Percentiles rank a stretch among this genome's conserved stretches.
Conservation (phyloP, 345 rosid genomes). For the Linum lewisii region DNA sequence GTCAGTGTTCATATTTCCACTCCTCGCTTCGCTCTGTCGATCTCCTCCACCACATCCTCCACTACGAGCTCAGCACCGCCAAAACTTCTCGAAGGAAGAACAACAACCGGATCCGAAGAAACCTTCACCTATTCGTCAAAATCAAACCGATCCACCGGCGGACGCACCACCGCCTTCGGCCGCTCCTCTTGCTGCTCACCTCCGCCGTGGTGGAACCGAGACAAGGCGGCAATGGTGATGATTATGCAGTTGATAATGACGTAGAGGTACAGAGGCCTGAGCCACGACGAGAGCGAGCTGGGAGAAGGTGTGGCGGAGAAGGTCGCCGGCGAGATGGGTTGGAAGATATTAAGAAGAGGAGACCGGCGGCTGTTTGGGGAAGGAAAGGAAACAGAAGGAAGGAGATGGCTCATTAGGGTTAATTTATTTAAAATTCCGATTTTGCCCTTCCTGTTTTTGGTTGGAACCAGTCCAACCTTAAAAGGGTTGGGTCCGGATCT, state of each 20-base stretch:
- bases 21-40: background rate
- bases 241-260: conserved; percentile 43
- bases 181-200: conserved; percentile 2
- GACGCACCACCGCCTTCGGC: background rate
- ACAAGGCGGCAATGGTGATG: conserved; percentile 41
- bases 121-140: background rate
- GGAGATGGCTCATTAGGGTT: too few relatives aligned
- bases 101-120: background rate
- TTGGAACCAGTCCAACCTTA: too few relatives aligned
- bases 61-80: background rate
- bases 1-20: conserved; percentile 67
- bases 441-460: too few relatives aligned
- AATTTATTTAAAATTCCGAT: too few relatives aligned
- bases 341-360: too few relatives aligned
- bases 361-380: too few relatives aligned
- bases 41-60: conserved; percentile 1
- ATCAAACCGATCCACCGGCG: background rate
- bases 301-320: too few relatives aligned
- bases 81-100: background rate
- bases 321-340: too few relatives aligned
- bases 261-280: conserved; percentile 49
- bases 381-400: too few relatives aligned
- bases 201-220: conserved; percentile 27
- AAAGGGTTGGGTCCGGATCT: too few relatives aligned
- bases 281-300: conserved; percentile 38